Percentiles rank a stretch among this genome's conserved stretches.
Conservation (phyloP, 495 filamentous ascomycete genomes). For the Talaromyces liani region DNA sequence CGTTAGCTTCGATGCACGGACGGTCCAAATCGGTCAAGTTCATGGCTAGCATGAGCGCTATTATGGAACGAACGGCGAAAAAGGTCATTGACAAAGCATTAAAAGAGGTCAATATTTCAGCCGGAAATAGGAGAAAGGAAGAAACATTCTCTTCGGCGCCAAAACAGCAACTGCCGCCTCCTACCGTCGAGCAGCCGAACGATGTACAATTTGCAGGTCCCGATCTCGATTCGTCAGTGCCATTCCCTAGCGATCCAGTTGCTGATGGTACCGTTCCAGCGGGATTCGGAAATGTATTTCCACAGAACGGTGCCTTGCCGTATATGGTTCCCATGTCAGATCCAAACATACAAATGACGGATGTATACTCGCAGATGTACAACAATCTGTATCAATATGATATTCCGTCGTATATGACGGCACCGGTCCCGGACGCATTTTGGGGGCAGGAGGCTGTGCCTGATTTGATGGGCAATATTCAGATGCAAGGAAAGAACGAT, state of each 20-base stretch:
- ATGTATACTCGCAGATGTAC: not conserved
- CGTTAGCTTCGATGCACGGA: slow-evolving; percentile 55
- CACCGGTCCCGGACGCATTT: not conserved
- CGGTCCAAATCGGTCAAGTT: slow-evolving; percentile 73
- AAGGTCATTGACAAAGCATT: slow-evolving; percentile 81
- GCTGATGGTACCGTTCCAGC: not conserved
- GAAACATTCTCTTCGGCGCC: slow-evolving; percentile 9
- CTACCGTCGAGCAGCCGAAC: not conserved
- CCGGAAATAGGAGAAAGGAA: slow-evolving; percentile 9
- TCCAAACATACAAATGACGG: not conserved
- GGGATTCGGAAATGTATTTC: not conserved
- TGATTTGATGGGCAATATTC: not conserved
- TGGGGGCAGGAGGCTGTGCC: not conserved
- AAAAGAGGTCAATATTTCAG: slow-evolving; percentile 33
- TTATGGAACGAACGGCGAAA: slow-evolving; percentile 86
- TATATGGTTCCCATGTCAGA: not conserved
- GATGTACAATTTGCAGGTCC: not conserved
- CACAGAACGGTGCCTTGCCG: not conserved
- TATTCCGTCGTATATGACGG: not conserved
- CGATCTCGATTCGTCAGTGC: not conserved
- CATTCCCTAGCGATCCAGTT: not conserved
- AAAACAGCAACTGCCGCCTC: not conserved
- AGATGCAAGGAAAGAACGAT: not conserved
- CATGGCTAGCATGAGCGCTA: slow-evolving; percentile 82
- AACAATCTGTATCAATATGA: not conserved